Conservation (phyloP, 208 protist species). For the Trypanosoma lewisi region DNA sequence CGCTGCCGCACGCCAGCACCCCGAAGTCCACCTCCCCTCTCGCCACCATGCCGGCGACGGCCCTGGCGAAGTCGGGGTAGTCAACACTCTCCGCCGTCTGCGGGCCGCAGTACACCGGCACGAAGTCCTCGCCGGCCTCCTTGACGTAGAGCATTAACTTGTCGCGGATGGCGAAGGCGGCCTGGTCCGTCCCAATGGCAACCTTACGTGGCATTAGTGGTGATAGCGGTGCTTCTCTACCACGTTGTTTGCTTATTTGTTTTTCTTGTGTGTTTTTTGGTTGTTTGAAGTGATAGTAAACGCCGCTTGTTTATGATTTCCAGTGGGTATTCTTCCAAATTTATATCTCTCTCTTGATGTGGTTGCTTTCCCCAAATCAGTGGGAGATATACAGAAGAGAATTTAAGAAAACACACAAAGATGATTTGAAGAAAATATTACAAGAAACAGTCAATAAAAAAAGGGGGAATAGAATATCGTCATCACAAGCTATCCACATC, state of each 20-base stretch:
- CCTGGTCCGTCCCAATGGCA: slow-evolving; percentile 90
- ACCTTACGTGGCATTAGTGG: slow-evolving; percentile 56
- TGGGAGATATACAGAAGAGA: no score
- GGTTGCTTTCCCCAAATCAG: not conserved
- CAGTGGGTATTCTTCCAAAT: no score
- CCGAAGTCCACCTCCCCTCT: slow-evolving; percentile 62
- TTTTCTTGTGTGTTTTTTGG: not conserved
- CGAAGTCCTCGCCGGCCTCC: slow-evolving; percentile 36
- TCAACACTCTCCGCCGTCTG: slow-evolving; percentile 64
- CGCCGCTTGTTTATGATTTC: no score
- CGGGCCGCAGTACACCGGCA: slow-evolving; percentile 77
- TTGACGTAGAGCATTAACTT: slow-evolving; percentile 68
- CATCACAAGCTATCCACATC: no score
- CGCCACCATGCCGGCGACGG: slow-evolving; percentile 62
- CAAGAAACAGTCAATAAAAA: no score
- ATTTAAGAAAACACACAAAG: no score
- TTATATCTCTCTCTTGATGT: not conserved
- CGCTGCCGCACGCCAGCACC: slow-evolving; percentile 92
- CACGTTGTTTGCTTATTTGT: not conserved
- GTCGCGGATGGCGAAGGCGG: slow-evolving; percentile 51
- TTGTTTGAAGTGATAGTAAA: not conserved
- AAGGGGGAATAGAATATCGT: no score
- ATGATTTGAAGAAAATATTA: no score
- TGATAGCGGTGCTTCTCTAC: no score
- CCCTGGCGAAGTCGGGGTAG: slow-evolving; percentile 92